A percentile compares a stretch with the other conserved stretches of the same genome.
Conservation (phyloP, 305 asterid species). For the Nicotiana rustica region DNA sequence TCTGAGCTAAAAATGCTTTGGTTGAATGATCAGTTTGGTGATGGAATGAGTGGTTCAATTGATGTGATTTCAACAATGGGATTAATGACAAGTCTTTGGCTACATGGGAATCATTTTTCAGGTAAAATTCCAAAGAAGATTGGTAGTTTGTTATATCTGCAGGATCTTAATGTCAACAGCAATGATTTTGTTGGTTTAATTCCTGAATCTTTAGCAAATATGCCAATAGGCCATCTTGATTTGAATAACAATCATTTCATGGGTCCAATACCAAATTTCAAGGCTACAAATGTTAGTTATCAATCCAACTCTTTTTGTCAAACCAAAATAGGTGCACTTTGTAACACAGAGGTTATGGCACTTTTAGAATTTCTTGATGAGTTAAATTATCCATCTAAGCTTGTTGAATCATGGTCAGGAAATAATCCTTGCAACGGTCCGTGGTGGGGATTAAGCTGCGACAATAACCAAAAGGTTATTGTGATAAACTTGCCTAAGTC, state of each 20-base stretch:
- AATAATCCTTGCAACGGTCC: constrained; percentile 65
- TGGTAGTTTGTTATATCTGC: constrained; percentile 62
- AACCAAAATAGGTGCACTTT: constrained; percentile 54
- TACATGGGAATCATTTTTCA: constrained; percentile 84
- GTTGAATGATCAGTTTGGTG: constrained; percentile 73
- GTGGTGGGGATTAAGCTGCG: constrained; percentile 81
- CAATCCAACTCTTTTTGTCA: constrained; percentile 70
- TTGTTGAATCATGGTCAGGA: constrained; percentile 77
- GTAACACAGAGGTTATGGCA: constrained; percentile 70
- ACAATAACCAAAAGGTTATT: constrained; percentile 50
- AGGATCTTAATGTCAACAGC: constrained; percentile 69
- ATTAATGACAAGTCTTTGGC: constrained; percentile 82
- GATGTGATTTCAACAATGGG: constrained; percentile 61
- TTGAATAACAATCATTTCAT: constrained; percentile 78
- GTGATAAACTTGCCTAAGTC: constrained; percentile 60
- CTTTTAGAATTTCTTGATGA: constrained; percentile 77
- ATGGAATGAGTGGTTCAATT: constrained; percentile 75
- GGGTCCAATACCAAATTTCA: constrained; percentile 81
- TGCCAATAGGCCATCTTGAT: constrained; percentile 63
- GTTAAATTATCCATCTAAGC: constrained; percentile 65
- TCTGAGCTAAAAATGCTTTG: constrained; percentile 62
- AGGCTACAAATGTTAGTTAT: constrained; percentile 57
- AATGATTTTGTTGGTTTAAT: constrained; percentile 80
- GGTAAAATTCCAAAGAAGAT: constrained; percentile 75
- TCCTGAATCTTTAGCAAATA: constrained; percentile 63